phyloP scores from a whole-genome alignment of 371 early-diverging fungal genomes.

The Lichtheimia hyalospora region DNA sequence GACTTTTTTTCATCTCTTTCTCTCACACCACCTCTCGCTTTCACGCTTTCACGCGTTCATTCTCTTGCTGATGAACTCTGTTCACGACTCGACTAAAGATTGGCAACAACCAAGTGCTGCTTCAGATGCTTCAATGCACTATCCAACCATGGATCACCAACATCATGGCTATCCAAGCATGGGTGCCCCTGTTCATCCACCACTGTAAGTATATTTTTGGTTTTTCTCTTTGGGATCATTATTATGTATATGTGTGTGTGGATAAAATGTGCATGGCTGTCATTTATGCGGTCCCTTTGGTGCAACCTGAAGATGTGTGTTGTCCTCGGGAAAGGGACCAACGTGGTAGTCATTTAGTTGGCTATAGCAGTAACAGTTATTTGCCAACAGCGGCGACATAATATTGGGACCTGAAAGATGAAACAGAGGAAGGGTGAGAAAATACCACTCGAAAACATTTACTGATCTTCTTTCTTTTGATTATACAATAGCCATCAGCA shows the following conservation, averaged over 20 bases:
- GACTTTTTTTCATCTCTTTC: constrained; percentile 1
- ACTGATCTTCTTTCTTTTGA: too few relatives aligned
- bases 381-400: constrained; percentile 3
- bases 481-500: constrained; percentile 1
- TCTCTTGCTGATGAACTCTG: constrained; percentile 8
- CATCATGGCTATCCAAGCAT: constrained; percentile 1
- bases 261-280: background rate
- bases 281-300: background rate
- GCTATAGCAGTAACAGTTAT: background rate
- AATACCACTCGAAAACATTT: background rate
- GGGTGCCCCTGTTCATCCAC: constrained; percentile 10
- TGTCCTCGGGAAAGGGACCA: background rate
- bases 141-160: constrained; percentile 7
- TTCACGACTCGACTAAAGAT: constrained; percentile 7
- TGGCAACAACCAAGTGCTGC: constrained; percentile 1
- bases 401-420: background rate
- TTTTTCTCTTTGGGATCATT: background rate
- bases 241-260: too few relatives aligned
- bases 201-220: constrained; percentile 5
- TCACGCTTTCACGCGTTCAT: background rate
- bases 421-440: constrained; percentile 1
- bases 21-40: background rate
- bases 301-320: background rate
- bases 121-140: constrained; percentile 5
- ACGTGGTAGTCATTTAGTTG: too few relatives aligned